Conservation (phyloP, 768 basidiomycete species). For the Chalciporus piperatus region DNA sequence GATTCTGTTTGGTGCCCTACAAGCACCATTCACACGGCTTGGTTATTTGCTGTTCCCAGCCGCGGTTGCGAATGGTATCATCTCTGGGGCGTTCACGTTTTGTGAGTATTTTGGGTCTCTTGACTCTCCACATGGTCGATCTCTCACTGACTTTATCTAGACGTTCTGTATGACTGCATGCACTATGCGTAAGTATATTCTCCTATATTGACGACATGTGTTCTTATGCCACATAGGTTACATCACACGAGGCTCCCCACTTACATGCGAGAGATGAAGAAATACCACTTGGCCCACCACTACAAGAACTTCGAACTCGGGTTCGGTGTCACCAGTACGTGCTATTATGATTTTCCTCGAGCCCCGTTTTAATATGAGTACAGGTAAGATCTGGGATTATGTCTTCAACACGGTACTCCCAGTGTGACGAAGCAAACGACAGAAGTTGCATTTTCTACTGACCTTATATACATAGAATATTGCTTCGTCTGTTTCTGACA, state of each 20-base stretch:
- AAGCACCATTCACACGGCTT: conserved; percentile 83
- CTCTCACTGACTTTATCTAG: conserved; percentile 35
- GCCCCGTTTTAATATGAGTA: conserved; percentile 1
- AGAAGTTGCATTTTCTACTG: not conserved
- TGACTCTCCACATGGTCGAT: not conserved
- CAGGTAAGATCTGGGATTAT: conserved; percentile 92
- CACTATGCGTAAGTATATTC: conserved; percentile 75
- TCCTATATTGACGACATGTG: not conserved
- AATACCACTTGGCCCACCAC: conserved; percentile 96
- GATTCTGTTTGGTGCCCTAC: conserved; percentile 68
- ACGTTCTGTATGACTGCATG: conserved; percentile 85
- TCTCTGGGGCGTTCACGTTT: conserved; percentile 73
- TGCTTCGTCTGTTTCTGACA: conserved; percentile 11
- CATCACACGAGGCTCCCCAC: conserved; percentile 85
- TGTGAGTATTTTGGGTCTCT: conserved; percentile 44
- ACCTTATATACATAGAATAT: not conserved
- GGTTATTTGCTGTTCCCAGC: conserved; percentile 80
- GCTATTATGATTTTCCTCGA: not conserved
- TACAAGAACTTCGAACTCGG: conserved; percentile 98
- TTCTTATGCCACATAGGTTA: conserved; percentile 40
- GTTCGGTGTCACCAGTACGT: conserved; percentile 90
- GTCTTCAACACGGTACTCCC: conserved; percentile 82
- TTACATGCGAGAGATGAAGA: conserved; percentile 91
- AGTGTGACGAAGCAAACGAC: conserved; percentile 38
- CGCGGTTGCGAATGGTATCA: conserved; percentile 86